Evolutionary conservation across 495 filamentous ascomycete species (phyloP), one percentile per base, ranked within the genome.

Genomic region (Viridothelium virens): DNA sequence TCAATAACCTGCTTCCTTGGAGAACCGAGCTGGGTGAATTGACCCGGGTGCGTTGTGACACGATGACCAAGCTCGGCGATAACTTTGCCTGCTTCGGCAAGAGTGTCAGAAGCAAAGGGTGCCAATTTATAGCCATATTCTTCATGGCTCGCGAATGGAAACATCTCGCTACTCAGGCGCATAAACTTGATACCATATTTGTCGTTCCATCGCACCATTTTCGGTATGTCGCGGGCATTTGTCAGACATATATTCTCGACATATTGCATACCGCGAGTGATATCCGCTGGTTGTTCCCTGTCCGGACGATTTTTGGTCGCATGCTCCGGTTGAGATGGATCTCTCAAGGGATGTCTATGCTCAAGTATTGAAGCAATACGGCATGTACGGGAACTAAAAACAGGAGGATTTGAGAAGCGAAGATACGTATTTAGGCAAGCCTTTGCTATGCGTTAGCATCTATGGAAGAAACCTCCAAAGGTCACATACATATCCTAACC

Each of bases 351-450:
- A 75, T 96, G 84, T 3, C 92, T 86, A 68, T 96, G 90, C 59
- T 97, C 91, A 5, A 96, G 75, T 47, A 96, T 96, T 3, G 91
- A 95, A 0, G 90, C 82, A 70, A 97, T 94, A 56, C 92, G 90
- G 73, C 91, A 96, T 1, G 92, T 96, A 34, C 93, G 84, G 2
- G 94, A 97, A 73, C 86, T 89, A 77, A 97, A 97, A 10, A 97
- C 86, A 0, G 93, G 86, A 16, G 91, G 90, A 67, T 89, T 93
- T 0, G 91, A 87, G 63, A 84, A 84, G 48, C 94, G 89, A 2
- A 98, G 85, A 75, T 98, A 97, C 0, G 92, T 97, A 74, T 93
- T 93, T 33, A 98, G 80, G 73, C 91, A 96, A 33, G 92, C 91
- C 89, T 91, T 48, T 33, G 5, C 12, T 7, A 65, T 4, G 18